Evolutionary conservation across 805 yeast species (phyloP).

Genomic region (Suhomyces kilbournensis): DNA sequence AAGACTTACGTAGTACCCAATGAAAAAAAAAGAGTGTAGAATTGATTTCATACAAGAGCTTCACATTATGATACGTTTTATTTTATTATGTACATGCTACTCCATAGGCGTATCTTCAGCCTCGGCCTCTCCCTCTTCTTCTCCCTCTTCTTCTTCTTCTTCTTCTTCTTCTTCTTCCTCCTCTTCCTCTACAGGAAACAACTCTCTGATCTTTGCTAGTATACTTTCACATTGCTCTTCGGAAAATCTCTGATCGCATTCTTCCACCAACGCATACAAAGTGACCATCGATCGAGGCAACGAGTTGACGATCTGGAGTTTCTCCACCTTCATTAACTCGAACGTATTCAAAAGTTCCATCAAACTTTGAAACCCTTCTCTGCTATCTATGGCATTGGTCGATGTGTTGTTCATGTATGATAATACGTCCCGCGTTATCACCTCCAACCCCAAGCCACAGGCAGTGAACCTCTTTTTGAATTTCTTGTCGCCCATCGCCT

Average conservation of each 20-base stretch:
- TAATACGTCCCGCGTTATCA: slow-evolving; percentile 46
- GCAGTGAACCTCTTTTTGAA: slow-evolving; percentile 31
- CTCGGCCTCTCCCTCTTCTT: slow-evolving; percentile 19
- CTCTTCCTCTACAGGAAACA: slow-evolving; percentile 46
- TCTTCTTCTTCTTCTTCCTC: slow-evolving; percentile 24
- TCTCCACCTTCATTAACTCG: slow-evolving; percentile 75
- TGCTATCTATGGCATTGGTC: slow-evolving; percentile 18
- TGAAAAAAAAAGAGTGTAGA: too few species aligned
- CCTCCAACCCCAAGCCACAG: slow-evolving; percentile 48
- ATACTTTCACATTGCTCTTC: slow-evolving; percentile 63
- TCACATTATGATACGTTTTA: background rate
- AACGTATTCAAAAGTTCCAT: slow-evolving; percentile 47
- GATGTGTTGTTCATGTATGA: slow-evolving; percentile 36
- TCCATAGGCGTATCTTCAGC: slow-evolving; percentile 8
- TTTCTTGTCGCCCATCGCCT: slow-evolving; percentile 22
- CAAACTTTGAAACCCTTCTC: slow-evolving; percentile 31
- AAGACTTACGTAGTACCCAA: too few species aligned
- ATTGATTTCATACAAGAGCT: too few species aligned
- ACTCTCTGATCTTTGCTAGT: slow-evolving; percentile 50
- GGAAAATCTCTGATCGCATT: slow-evolving; percentile 82
- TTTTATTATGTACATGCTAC: background rate
- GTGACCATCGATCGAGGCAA: slow-evolving; percentile 80
- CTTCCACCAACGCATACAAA: slow-evolving; percentile 79
- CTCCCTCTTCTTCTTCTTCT: slow-evolving; percentile 20
- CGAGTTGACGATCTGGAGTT: slow-evolving; percentile 76